A percentile compares a stretch with the other conserved stretches of the same genome.
Evolutionary conservation across 2,329 filamentous ascomycete species (phyloP).

Genomic region (Cladosporium sp.): DNA sequence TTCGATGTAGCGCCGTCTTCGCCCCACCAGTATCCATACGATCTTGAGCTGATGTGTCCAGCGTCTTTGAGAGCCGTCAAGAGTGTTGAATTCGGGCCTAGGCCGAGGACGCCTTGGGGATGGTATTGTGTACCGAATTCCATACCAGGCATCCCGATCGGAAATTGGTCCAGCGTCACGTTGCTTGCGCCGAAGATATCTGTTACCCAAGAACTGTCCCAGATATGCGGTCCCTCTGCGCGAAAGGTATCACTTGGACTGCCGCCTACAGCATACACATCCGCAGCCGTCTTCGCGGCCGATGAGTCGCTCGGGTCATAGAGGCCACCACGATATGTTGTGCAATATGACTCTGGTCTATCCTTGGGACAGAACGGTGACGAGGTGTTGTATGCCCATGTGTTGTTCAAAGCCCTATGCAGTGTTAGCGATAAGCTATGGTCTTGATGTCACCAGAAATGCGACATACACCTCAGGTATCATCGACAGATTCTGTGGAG

Average conservation of each 20-base stretch:
- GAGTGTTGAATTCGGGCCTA: constrained; percentile 28
- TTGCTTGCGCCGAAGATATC: constrained; percentile 13
- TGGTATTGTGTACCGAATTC: constrained; percentile 10
- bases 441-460: neutral
- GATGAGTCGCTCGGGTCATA: constrained; percentile 16
- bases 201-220: constrained; percentile 15
- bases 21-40: constrained; percentile 27
- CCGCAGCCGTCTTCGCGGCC: neutral
- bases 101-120: constrained; percentile 18
- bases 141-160: constrained; percentile 18
- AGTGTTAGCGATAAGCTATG: neutral
- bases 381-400: constrained; percentile 19
- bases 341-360: constrained; percentile 7
- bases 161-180: constrained; percentile 7
- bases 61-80: constrained; percentile 20
- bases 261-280: constrained; percentile 10
- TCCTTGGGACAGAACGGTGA: constrained; percentile 14
- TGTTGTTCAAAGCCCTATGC: constrained; percentile 15
- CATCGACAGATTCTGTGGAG: constrained; percentile 6
- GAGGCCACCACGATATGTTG: constrained; percentile 16
- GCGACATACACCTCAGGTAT: neutral
- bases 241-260: constrained; percentile 16
- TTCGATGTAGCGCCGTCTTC: constrained; percentile 17
- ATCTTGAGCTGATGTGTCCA: constrained; percentile 23
- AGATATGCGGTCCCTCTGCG: constrained; percentile 12